Evolutionary conservation across 331 rosid species (phyloP).

Genomic region (Prunus yedoensis): DNA sequence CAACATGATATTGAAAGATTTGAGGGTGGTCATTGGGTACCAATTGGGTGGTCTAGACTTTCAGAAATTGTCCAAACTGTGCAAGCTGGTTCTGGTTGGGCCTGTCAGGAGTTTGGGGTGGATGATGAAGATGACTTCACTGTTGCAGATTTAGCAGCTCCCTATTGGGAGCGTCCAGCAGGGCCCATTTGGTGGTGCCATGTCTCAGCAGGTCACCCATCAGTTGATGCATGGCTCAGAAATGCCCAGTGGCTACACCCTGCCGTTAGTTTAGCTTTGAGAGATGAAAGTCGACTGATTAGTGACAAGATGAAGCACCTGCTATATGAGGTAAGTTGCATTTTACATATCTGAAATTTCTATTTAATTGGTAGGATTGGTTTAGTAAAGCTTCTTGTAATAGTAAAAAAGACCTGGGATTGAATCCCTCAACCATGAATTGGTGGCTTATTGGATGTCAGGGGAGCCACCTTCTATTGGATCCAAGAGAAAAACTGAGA

Average conservation of each 20-base stretch:
- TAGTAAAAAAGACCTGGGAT: neutral
- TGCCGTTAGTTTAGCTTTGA: slow-evolving; percentile 51
- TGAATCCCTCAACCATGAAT: no score
- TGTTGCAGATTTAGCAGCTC: slow-evolving; percentile 66
- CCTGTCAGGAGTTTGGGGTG: slow-evolving; percentile 43
- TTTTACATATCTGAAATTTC: neutral
- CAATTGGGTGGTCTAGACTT: slow-evolving; percentile 60
- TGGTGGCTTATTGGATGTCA: no score
- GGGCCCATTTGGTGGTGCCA: slow-evolving; percentile 68
- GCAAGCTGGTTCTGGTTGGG: slow-evolving; percentile 63
- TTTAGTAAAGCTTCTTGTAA: neutral
- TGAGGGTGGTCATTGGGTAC: slow-evolving; percentile 45
- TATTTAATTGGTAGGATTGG: neutral
- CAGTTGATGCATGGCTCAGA: slow-evolving; percentile 46
- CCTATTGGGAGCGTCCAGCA: slow-evolving; percentile 53
- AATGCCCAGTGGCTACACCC: slow-evolving; percentile 56
- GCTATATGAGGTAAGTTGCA: slow-evolving; percentile 43
- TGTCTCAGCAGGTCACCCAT: slow-evolving; percentile 45
- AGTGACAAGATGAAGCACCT: slow-evolving; percentile 57
- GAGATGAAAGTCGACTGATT: slow-evolving; percentile 52
- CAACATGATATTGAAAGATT: slow-evolving; percentile 35
- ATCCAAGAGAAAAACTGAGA: neutral
- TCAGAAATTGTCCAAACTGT: slow-evolving; percentile 63
- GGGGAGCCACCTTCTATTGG: neutral
- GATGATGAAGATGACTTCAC: slow-evolving; percentile 64